phyloP scores from a whole-genome alignment of 805 yeast species.

The Pichia exigua region DNA sequence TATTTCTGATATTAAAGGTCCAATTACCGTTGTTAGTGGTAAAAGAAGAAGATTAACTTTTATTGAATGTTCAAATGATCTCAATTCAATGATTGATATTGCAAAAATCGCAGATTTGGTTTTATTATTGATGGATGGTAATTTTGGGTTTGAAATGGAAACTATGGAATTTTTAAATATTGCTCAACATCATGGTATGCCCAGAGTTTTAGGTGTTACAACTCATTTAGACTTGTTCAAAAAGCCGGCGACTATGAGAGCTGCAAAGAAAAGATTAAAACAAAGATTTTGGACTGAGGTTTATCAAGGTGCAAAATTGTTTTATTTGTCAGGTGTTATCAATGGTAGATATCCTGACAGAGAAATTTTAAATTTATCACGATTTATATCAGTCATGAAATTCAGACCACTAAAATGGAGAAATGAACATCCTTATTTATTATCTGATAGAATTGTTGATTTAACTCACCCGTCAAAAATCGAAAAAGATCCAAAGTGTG shows the following conservation, averaged over 20 bases:
- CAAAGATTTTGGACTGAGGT: conserved; percentile 99
- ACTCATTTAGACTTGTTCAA: conserved; percentile 94
- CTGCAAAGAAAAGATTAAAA: conserved; percentile 85
- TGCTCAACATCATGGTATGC: conserved; percentile 99
- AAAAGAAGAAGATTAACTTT: conserved; percentile 88
- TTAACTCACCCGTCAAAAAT: conserved; percentile 85
- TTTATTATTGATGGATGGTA: conserved; percentile 84
- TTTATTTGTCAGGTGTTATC: conserved; percentile 88
- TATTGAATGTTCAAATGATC: conserved; percentile 85
- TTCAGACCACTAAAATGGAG: conserved; percentile 99
- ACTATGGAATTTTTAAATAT: conserved; percentile 97
- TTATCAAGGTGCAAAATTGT: conserved; percentile 94
- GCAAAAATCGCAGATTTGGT: conserved; percentile 95
- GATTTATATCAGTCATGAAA: conserved; percentile 95
- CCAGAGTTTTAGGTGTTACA: conserved; percentile 88
- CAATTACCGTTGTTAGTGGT: conserved; percentile 93
- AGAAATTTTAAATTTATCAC: conserved; percentile 81
- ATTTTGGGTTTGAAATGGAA: conserved; percentile 98
- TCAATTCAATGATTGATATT: conserved; percentile 92
- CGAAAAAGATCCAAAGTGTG: conserved; percentile 72
- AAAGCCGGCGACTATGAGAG: conserved; percentile 79
- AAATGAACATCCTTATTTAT: conserved; percentile 91
- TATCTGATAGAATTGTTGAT: conserved; percentile 86
- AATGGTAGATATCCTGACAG: conserved; percentile 98
- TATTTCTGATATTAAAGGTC: conserved; percentile 83